These are phyloP conservation scores for Penicillium sp. DNA, from an alignment of 2,329 filamentous ascomycete species.

Conservation along the genomic window DNA sequence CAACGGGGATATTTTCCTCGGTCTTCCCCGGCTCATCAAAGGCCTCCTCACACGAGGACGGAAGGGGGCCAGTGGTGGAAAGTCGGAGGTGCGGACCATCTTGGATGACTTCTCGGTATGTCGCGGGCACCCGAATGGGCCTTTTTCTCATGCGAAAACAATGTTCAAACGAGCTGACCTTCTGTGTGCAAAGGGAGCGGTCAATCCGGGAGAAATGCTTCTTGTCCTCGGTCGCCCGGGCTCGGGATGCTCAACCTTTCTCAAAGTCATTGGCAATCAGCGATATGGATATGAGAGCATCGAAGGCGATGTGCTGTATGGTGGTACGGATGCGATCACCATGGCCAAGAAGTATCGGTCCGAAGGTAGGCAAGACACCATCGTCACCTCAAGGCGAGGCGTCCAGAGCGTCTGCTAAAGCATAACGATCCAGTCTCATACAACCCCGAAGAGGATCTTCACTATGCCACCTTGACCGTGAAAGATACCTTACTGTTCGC, in stretches of 20 bases:
- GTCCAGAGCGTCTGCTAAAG: no score
- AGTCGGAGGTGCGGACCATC: conserved; percentile 57
- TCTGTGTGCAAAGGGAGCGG: conserved; percentile 28
- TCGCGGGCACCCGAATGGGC: neutral
- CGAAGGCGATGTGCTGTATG: conserved; percentile 51
- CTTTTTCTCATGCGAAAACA: no score
- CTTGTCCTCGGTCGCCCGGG: conserved; percentile 39
- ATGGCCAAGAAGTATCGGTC: conserved; percentile 47
- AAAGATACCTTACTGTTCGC: conserved; percentile 70
- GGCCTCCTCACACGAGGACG: conserved; percentile 35
- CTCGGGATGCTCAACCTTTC: conserved; percentile 66
- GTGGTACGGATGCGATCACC: conserved; percentile 48
- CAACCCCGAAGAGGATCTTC: conserved; percentile 70
- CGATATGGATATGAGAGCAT: conserved; percentile 56
- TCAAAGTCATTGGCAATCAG: conserved; percentile 73
- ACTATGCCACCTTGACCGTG: conserved; percentile 73
- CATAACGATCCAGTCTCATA: conserved; percentile 53
- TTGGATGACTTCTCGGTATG: conserved; percentile 54
- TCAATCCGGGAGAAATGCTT: conserved; percentile 37
- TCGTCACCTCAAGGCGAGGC: no score
- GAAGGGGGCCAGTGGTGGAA: conserved; percentile 23
- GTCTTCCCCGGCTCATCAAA: conserved; percentile 43
- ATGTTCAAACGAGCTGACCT: no score
- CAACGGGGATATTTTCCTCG: conserved; percentile 51
- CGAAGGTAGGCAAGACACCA: conserved; percentile 25